These are phyloP conservation scores for Septoria linicola DNA, from an alignment of 2,329 filamentous ascomycete species.

Conservation along the genomic window DNA sequence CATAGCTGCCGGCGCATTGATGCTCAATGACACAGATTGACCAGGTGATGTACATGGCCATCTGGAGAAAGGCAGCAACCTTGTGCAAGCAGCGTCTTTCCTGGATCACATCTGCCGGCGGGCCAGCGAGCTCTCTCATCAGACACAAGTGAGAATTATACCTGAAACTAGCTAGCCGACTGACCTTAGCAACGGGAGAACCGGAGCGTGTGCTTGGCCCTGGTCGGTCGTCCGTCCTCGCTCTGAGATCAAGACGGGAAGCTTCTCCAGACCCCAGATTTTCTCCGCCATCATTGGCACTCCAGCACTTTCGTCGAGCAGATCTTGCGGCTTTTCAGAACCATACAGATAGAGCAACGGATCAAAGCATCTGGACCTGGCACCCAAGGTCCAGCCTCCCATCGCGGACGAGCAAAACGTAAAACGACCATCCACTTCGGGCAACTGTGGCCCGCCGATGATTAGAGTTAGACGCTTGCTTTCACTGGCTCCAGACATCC, in stretches of 20 bases:
- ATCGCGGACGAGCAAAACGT: conserved; percentile 14
- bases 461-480: conserved; percentile 31
- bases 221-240: not conserved
- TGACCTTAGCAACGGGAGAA: conserved; percentile 7
- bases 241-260: conserved; percentile 14
- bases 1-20: conserved; percentile 18
- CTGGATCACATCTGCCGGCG: conserved; percentile 23
- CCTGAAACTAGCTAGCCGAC: conserved; percentile 17
- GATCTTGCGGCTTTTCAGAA: not conserved
- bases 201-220: conserved; percentile 5
- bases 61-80: conserved; percentile 11
- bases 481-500: conserved; percentile 17
- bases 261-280: conserved; percentile 33
- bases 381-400: conserved; percentile 11
- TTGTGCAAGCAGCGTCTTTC: conserved; percentile 18
- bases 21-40: conserved; percentile 8
- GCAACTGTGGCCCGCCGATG: conserved; percentile 20
- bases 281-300: conserved; percentile 23
- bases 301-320: not conserved
- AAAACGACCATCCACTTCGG: conserved; percentile 23
- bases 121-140: conserved; percentile 8
- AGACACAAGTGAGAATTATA: conserved; percentile 18
- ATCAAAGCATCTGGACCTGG: conserved; percentile 6
- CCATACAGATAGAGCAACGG: not conserved
- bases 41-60: conserved; percentile 18